These are phyloP conservation scores for Yamadazyma tumulicola DNA, from an alignment of 805 yeast genomes.

Conservation along the genomic window DNA sequence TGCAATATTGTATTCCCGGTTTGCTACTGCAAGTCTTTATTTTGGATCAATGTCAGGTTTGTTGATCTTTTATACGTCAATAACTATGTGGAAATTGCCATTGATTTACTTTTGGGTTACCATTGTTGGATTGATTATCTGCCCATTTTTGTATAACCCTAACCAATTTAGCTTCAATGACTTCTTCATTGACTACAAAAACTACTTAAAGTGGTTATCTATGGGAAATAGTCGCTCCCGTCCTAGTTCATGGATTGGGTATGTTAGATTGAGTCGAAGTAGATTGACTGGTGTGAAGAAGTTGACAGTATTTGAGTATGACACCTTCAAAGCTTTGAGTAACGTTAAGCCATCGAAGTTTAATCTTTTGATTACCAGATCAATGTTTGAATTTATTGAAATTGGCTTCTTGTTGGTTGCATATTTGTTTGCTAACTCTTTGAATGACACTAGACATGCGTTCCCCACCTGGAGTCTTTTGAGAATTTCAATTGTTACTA, in stretches of 20 bases:
- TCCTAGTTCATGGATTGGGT: conserved; percentile 43
- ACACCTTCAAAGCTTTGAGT: conserved; percentile 29
- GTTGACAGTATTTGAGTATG: conserved; percentile 32
- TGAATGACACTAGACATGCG: conserved; percentile 38
- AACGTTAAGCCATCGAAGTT: conserved; percentile 48
- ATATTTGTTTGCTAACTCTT: conserved; percentile 52
- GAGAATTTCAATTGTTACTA: conserved; percentile 42
- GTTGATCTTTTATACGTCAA: conserved; percentile 69
- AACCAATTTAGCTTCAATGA: conserved; percentile 49
- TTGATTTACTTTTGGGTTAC: conserved; percentile 59
- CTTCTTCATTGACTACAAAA: conserved; percentile 49
- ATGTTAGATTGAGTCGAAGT: conserved; percentile 48
- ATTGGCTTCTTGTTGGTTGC: conserved; percentile 40
- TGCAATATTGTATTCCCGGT: conserved; percentile 66
- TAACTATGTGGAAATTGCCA: conserved; percentile 79
- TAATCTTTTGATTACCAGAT: conserved; percentile 39
- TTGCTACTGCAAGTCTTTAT: conserved; percentile 73
- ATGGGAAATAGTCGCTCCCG: conserved; percentile 47
- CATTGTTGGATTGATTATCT: conserved; percentile 40
- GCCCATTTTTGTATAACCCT: conserved; percentile 53
- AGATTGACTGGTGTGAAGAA: conserved; percentile 54
- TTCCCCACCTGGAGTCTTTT: conserved; percentile 39
- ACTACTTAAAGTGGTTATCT: conserved; percentile 49
- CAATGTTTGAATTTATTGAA: conserved; percentile 34
- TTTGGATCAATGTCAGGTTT: conserved; percentile 68